Conservation (phyloP, 306 rosid genomes). For the Acmispon strigosus region DNA sequence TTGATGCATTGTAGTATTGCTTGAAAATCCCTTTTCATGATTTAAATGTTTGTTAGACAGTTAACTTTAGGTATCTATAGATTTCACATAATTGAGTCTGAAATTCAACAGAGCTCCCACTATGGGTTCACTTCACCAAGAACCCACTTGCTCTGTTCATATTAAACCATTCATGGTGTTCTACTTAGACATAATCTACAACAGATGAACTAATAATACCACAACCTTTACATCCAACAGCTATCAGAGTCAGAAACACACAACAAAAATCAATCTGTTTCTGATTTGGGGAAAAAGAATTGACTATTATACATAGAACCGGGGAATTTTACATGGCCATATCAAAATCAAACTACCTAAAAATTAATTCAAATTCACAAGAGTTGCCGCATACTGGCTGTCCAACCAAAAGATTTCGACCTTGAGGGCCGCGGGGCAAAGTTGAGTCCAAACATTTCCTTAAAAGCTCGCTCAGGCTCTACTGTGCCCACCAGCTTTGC, state of each 20-base stretch:
- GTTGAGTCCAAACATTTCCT: slow-evolving; percentile 98
- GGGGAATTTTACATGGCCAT: slow-evolving; percentile 15
- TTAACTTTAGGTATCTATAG: no score
- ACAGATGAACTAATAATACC: slow-evolving; percentile 8
- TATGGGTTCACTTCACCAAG: no score
- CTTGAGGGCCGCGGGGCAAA: slow-evolving; percentile 59
- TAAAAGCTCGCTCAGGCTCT: slow-evolving; percentile 75
- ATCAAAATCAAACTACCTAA: slow-evolving; percentile 14
- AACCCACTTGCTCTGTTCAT: no score
- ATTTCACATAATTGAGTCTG: no score
- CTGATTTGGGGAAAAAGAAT: background rate
- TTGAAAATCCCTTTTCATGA: no score
- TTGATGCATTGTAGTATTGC: no score
- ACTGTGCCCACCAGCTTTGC: slow-evolving; percentile 70
- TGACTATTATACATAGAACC: slow-evolving; percentile 22
- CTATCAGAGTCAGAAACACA: slow-evolving; percentile 25
- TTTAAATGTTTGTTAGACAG: no score
- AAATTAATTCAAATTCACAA: slow-evolving; percentile 32
- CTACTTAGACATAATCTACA: background rate
- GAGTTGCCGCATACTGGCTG: slow-evolving; percentile 35
- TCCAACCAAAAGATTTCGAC: slow-evolving; percentile 47
- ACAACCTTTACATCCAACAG: slow-evolving; percentile 33
- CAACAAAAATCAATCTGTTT: background rate
- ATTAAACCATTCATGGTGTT: no score
- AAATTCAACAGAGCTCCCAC: no score